These are phyloP conservation scores for Xylaria sp. DNA, from an alignment of 495 filamentous ascomycete species.

Conservation along the genomic window DNA sequence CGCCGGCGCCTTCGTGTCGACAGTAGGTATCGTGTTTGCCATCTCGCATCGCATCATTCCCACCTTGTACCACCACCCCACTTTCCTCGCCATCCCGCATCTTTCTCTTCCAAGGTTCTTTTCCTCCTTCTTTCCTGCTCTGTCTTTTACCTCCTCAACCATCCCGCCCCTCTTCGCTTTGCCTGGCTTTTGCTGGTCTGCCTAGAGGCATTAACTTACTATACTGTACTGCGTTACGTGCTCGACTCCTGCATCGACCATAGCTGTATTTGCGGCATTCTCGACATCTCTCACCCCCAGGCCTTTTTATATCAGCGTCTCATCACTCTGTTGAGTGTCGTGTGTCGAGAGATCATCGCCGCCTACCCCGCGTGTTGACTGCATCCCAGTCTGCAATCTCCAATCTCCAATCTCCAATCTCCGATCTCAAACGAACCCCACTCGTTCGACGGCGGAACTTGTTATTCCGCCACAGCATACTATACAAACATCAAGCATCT, in stretches of 20 bases:
- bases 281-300: neutral
- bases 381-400: too few species aligned
- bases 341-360: neutral
- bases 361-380: constrained; percentile 7
- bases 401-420: too few species aligned
- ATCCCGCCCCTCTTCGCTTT: neutral
- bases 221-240: neutral
- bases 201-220: too few species aligned
- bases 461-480: neutral
- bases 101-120: neutral
- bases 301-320: neutral
- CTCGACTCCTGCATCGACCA: neutral
- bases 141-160: too few species aligned
- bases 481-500: neutral
- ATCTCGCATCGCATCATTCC: constrained; percentile 2
- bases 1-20: neutral
- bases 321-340: neutral
- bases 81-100: neutral
- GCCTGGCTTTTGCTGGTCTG: too few species aligned
- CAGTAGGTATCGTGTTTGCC: neutral
- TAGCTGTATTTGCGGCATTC: neutral
- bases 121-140: neutral
- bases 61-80: neutral
- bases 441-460: neutral
- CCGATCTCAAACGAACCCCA: too few species aligned